phyloP scores from a whole-genome alignment of 148 eudicot species.

The Rhododendron kiyosumense region DNA sequence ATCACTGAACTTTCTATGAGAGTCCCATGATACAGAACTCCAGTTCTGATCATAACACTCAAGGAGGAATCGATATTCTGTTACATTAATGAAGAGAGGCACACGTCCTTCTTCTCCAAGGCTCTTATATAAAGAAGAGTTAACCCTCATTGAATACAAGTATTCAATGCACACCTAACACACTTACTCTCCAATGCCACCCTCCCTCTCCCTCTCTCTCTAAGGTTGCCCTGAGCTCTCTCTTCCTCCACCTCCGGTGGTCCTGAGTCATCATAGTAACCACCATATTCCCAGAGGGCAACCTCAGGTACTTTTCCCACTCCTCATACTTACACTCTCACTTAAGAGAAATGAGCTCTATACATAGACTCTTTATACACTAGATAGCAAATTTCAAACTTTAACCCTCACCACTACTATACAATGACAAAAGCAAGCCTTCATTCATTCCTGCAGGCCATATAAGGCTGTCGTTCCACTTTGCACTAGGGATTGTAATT shows the following conservation, averaged over 20 bases:
- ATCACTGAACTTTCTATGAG: not conserved
- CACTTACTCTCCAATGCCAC: too few species aligned
- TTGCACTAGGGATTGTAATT: not conserved
- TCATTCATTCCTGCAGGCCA: not conserved
- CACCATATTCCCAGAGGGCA: not conserved
- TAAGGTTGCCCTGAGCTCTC: too few species aligned
- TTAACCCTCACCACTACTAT: not conserved
- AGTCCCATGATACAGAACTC: not conserved
- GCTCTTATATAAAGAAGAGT: not conserved
- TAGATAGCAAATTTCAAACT: not conserved
- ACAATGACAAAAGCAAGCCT: not conserved
- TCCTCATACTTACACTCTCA: not conserved
- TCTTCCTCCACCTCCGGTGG: too few species aligned
- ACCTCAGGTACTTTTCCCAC: not conserved
- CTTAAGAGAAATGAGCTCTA: too few species aligned
- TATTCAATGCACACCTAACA: too few species aligned
- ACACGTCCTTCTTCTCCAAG: not conserved
- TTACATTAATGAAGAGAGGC: not conserved
- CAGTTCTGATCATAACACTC: too few species aligned
- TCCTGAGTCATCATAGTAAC: not conserved
- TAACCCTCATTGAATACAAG: not conserved
- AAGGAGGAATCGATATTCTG: not conserved
- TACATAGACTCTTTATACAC: not conserved
- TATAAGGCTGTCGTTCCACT: not conserved
- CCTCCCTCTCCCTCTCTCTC: too few species aligned